A percentile compares a stretch with the other conserved stretches of the same genome.
These are phyloP conservation scores for Amanita fuliginea DNA, from an alignment of 768 basidiomycete species.

Conservation along the genomic window DNA sequence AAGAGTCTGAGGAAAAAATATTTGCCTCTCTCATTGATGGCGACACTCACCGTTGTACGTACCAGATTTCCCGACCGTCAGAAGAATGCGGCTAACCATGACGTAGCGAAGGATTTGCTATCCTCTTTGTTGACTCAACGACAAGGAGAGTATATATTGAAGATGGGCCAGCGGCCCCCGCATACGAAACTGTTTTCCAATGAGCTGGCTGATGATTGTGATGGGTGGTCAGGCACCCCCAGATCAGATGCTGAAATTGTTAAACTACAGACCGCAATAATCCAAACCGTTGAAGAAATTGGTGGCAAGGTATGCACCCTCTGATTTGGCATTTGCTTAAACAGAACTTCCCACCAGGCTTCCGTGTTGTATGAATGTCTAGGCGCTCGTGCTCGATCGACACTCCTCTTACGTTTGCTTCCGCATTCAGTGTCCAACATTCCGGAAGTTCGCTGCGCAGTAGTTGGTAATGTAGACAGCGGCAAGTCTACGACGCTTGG, in stretches of 20 bases:
- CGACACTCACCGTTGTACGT: constrained; percentile 2
- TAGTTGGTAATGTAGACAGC: constrained; percentile 91
- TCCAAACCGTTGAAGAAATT: constrained; percentile 54
- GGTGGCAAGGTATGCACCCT: constrained; percentile 55
- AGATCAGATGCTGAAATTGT: constrained; percentile 44
- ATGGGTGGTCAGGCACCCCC: constrained; percentile 44
- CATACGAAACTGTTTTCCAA: constrained; percentile 38
- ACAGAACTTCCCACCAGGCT: neutral
- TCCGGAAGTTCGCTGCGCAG: constrained; percentile 92
- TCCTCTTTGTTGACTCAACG: constrained; percentile 56
- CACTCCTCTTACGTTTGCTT: constrained; percentile 62
- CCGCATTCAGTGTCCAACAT: constrained; percentile 65
- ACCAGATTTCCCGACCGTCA: constrained; percentile 36
- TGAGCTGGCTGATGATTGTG: constrained; percentile 33
- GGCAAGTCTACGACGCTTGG: constrained; percentile 94
- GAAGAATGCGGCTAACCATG: constrained; percentile 27
- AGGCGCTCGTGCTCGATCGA: constrained; percentile 39
- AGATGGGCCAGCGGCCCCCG: constrained; percentile 60
- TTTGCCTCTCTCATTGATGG: constrained; percentile 7
- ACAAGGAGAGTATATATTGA: constrained; percentile 66
- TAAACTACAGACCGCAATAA: constrained; percentile 30
- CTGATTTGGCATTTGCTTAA: neutral
- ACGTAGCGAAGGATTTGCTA: constrained; percentile 51
- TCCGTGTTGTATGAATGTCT: constrained; percentile 42
- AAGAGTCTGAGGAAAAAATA: constrained; percentile 44